phyloP scores from a whole-genome alignment of 192 early-diverging fungal genomes.

The Umbelopsis vinacea region DNA sequence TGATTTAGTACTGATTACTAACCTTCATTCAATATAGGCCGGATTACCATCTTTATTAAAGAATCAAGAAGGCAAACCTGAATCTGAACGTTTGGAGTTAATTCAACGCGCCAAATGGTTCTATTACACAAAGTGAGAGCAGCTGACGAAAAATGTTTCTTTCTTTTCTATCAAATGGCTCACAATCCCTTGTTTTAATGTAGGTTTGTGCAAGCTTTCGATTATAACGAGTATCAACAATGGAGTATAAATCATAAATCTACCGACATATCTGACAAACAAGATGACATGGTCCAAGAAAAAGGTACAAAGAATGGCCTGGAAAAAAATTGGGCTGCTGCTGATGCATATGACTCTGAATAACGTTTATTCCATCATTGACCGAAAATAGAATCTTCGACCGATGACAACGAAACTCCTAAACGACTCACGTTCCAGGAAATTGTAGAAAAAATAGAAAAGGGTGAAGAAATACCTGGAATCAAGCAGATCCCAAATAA shows the following conservation, averaged over 20 bases:
- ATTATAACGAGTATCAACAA: conserved; percentile 36
- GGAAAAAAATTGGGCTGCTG: background rate
- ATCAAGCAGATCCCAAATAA: conserved; percentile 46
- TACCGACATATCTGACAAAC: background rate
- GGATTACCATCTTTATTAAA: conserved; percentile 41
- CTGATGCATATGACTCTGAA: background rate
- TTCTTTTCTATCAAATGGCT: background rate
- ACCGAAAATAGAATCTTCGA: background rate
- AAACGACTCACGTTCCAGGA: conserved; percentile 44
- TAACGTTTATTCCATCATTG: background rate
- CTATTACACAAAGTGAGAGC: conserved; percentile 49
- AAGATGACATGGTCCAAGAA: background rate
- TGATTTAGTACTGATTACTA: background rate
- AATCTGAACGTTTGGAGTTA: conserved; percentile 25
- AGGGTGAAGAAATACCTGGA: conserved; percentile 47
- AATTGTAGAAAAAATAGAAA: conserved; percentile 48
- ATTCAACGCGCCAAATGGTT: conserved; percentile 46
- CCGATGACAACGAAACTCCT: conserved; percentile 5
- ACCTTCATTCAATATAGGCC: conserved; percentile 22
- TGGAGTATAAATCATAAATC: conserved; percentile 32
- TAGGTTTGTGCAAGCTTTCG: conserved; percentile 41
- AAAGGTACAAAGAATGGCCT: background rate
- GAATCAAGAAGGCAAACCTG: conserved; percentile 30
- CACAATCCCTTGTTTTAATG: background rate
- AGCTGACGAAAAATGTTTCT: background rate